phyloP scores from a whole-genome alignment of 2,329 filamentous ascomycete species.

The Fusarium pilosicola region DNA sequence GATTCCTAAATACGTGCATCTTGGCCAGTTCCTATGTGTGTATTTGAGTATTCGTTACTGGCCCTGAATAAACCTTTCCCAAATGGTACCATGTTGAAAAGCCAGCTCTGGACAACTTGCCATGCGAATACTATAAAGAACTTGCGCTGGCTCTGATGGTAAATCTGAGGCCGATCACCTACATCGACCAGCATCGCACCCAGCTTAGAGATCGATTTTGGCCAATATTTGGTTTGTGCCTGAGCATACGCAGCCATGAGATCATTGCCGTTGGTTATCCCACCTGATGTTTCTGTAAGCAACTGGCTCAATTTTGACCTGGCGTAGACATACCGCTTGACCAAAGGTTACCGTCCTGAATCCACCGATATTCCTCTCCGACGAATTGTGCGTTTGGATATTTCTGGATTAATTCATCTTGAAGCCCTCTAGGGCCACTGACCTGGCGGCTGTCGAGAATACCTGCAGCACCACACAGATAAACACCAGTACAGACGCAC shows the following conservation, averaged over 20 bases:
- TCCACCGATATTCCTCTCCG: slow-evolving; percentile 61
- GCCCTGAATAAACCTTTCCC: background rate
- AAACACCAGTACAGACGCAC: slow-evolving; percentile 62
- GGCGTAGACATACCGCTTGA: slow-evolving; percentile 57
- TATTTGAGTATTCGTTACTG: background rate
- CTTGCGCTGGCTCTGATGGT: slow-evolving; percentile 49
- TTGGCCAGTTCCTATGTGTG: background rate
- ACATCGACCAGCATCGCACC: slow-evolving; percentile 57
- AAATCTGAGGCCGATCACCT: slow-evolving; percentile 59
- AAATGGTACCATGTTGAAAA: slow-evolving; percentile 14
- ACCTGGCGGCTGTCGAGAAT: slow-evolving; percentile 57
- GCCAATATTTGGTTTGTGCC: slow-evolving; percentile 54
- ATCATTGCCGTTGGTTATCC: slow-evolving; percentile 66
- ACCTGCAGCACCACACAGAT: slow-evolving; percentile 60
- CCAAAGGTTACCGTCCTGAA: slow-evolving; percentile 65
- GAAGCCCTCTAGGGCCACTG: slow-evolving; percentile 59
- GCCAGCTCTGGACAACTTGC: slow-evolving; percentile 51
- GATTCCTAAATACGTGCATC: background rate
- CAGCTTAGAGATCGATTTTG: slow-evolving; percentile 56
- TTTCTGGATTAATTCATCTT: slow-evolving; percentile 51
- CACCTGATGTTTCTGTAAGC: slow-evolving; percentile 49
- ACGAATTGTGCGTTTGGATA: slow-evolving; percentile 55
- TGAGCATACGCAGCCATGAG: slow-evolving; percentile 63
- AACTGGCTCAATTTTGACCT: background rate
- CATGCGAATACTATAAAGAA: slow-evolving; percentile 51